Evolutionary conservation across 306 rosid genomes (phyloP), one percentile per base, ranked within the genome.

Genomic region (Myrica gale): DNA sequence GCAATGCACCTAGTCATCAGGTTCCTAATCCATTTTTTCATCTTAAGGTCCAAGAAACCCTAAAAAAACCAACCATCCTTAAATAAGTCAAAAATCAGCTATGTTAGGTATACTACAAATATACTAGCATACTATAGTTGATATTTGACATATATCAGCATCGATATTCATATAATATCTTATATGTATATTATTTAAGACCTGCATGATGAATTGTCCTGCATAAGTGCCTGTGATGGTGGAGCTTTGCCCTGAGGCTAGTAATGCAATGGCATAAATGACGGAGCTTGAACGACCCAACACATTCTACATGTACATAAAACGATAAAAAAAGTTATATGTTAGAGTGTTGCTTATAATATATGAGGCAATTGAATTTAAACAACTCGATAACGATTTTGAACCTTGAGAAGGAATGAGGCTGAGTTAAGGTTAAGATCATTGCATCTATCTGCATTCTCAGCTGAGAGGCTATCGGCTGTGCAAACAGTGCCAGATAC

Each of bases 221-320:
- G 98, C 97, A 82, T 95, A 95, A 53, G 98, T 95, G 78, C 98
- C 97, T 37, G 96, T 91, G 43, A 94, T 94, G 57, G 94, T 84
- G 5, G 98, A 94, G 89, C 98, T 94, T 74, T 94, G 97, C 23
- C 98, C 98, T 9, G 97, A 95, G 74, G 98, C 97, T 9, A 95
- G 80, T 48, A 95, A 23, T 23, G 98, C 98, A 68, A 92, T 80
- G 77, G 96, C 98, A 80, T 95, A 95, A 10, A 95, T 17, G 10
- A 80, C 67, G 73, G 91, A 89, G 85, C 97, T 92, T 2, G 97
- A 95, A 51, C 71, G 58, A 68, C 98, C 97, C 86, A 95, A 80
- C 73, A 92, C 96, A 82, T 90, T 92, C 97, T 95, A 74, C 92
- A 74, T 53, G 50, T 15, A 0, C 48, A 73, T 32, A 23, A 37